Base-by-base conservation (phyloP, 805 yeast species). In the Scheffersomyces lignosus region DNA sequence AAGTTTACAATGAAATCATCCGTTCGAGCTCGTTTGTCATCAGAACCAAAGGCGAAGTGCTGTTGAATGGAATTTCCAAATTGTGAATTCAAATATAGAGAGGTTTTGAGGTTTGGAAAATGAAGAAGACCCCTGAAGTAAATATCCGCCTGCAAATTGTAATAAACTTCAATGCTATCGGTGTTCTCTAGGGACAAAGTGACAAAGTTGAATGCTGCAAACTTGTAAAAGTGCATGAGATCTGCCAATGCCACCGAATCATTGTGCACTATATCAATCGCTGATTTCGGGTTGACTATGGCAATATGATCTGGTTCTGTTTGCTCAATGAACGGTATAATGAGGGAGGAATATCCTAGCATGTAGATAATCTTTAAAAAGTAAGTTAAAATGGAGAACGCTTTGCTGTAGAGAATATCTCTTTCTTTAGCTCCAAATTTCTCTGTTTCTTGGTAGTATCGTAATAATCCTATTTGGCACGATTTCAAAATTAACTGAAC, bases 151-250 rank as follows among this genome's bases (percentile, higher is more conserved):
- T 33, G 15, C 15, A 36, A 12, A 31, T 41, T 45, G 29, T 38
- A 50, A 5, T 26, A 4, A 15, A n/a, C 8, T 32, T n/a, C 13
- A 26, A 15, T 4, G 15, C n/a, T 6, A 10, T 15, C 4, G 28
- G 13, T 10, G 22, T 23, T 14, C 15, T 10, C 10, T 9, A 52
- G 24, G 3, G 63, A 49, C 15, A 57, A 33, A 4, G 49, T 18
- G 17, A 56, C 41, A 37, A 60, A 48, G 34, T 57, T 57, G 39
- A 55, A 60, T 4, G 61, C 66, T 7, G 52, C 40, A 35, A 44
- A 64, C 26, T 51, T 49, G 35, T 58, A 63, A 30, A 40, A 62
- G 34, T 50, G 40, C 9, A 59, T 41, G 5, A 62, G 31, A 14
- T 52, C 56, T 13, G 34, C 33, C 8, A 51, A 49, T 18, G 46